phyloP scores from a whole-genome alignment of 2,329 filamentous ascomycete genomes.

The Helotiales sp. region DNA sequence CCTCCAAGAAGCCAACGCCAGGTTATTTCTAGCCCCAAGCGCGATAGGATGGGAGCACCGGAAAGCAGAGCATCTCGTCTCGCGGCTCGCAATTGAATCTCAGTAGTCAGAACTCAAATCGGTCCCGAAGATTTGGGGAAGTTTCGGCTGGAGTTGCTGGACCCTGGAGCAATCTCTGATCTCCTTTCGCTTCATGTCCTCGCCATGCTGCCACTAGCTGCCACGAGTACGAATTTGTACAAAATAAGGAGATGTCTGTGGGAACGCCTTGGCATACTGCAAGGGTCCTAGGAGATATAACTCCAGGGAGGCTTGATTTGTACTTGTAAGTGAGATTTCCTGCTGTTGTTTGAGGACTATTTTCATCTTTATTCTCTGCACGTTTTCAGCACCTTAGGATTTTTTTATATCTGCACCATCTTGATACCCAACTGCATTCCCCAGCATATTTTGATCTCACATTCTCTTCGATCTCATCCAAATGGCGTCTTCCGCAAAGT shows the following conservation, averaged over 20 bases:
- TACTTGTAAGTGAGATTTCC: neutral
- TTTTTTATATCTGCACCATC: neutral
- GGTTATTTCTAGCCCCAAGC: too few species aligned
- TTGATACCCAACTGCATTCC: too few species aligned
- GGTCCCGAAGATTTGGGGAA: neutral
- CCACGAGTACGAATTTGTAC: too few species aligned
- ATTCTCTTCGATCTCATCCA: too few species aligned
- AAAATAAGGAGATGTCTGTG: neutral
- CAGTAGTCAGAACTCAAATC: neutral
- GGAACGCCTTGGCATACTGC: neutral
- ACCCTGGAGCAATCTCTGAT: neutral
- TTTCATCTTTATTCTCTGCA: too few species aligned
- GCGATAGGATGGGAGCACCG: too few species aligned
- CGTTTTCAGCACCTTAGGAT: neutral
- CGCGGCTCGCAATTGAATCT: neutral
- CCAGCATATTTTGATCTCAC: too few species aligned
- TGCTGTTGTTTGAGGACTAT: neutral
- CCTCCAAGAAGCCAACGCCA: too few species aligned
- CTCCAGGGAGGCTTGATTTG: neutral
- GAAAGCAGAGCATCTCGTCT: too few species aligned
- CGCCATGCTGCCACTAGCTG: neutral
- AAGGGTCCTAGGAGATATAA: neutral
- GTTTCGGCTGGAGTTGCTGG: too few species aligned
- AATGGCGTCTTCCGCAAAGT: conserved; percentile 22
- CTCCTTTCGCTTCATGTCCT: neutral